These are phyloP conservation scores for Tetrahymena elliotti DNA, from an alignment of 73 alveolate genomes.

Conservation along the genomic window DNA sequence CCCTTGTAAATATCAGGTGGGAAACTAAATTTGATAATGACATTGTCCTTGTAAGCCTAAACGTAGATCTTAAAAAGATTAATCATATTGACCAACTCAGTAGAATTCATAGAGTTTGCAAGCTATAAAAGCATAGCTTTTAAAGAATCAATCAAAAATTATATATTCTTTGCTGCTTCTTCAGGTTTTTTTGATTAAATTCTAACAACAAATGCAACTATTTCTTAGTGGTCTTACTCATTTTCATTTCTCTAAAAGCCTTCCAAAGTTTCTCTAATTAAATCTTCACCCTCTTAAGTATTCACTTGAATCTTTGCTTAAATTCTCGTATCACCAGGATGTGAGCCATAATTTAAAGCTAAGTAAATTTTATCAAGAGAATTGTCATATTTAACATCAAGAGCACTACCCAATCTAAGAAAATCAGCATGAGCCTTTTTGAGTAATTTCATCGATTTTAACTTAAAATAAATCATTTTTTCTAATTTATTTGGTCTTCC, in stretches of 20 bases:
- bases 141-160: background rate
- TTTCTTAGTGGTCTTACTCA: background rate
- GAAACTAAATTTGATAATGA: background rate
- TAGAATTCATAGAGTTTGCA: background rate
- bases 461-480: slow-evolving; percentile 1
- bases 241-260: background rate
- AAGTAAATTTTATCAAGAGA: slow-evolving; percentile 3
- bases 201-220: background rate
- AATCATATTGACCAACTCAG: background rate
- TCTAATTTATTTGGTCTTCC: slow-evolving; percentile 31
- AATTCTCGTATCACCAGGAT: slow-evolving; percentile 7
- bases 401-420: slow-evolving; percentile 16
- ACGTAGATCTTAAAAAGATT: background rate
- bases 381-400: slow-evolving; percentile 11
- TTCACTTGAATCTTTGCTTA: background rate
- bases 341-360: slow-evolving; percentile 25
- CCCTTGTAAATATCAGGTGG: background rate
- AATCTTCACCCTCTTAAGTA: slow-evolving; percentile 15
- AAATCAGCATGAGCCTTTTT: slow-evolving; percentile 14
- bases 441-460: slow-evolving; percentile 12
- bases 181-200: background rate
- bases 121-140: background rate
- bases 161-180: background rate
- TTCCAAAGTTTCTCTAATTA: background rate
- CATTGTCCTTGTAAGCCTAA: background rate